Evolutionary conservation across 257 asterid species (phyloP), one percentile per base, ranked within the genome.

Genomic region (Phtheirospermum japonicum): DNA sequence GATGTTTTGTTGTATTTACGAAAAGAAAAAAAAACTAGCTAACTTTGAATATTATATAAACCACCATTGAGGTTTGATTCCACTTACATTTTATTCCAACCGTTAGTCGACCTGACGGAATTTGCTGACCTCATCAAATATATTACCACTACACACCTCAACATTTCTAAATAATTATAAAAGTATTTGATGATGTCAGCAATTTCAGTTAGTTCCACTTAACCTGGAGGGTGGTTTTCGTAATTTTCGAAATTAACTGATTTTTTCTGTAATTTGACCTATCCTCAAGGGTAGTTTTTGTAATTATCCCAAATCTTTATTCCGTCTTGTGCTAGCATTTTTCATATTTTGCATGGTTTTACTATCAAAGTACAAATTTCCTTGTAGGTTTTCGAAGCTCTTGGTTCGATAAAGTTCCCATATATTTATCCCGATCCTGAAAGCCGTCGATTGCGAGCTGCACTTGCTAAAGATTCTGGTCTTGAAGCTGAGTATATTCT

Each of bases 361-460:
- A 42, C 53, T n/a, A 28, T 64, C 19, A 68, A 68, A 23, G 49
- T 36, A 18, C 59, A 17, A 68, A 52, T 53, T 66, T 70, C 69
- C 65, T n/a, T 79, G 66, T 69, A 92, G 99, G 99, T 93, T 63
- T 83, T 78, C 63, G 88, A 87, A 73, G 99, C 97, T 42, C 78
- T 93, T 83, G 96, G 97, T 16, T 69, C 83, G 48, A 75, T 87
- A 77, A 87, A 80, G 73, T 93, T 89, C 73, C 99, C 99, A 23
- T 87, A 93, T 74, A 82, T 93, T 72, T 93, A 93, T 74, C 99
- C 97, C 48, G 99, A 93, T 64, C 99, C 96, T 52, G 97, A 93
- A 78, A 89, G 96, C 75, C 97, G 96, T 34, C 77, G 82, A 59
- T 71, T 93, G 65, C 86, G 99, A 68, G 90, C 97, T 32, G 96